phyloP scores from a whole-genome alignment of 1,284 basidiomycete genomes.

The Cutaneotrichosporon dermatis region DNA sequence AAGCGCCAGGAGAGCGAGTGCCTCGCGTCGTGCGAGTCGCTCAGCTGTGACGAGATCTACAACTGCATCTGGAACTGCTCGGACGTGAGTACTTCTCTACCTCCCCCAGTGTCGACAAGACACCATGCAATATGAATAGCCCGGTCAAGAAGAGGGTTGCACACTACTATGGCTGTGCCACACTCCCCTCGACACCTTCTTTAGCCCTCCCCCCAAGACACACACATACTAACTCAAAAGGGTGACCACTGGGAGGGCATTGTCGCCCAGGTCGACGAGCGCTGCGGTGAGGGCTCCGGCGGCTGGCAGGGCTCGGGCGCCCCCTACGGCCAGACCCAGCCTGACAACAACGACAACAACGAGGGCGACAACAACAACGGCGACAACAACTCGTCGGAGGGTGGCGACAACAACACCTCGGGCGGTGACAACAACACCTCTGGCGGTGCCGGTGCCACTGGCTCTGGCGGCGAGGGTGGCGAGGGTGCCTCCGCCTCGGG shows the following conservation, averaged over 20 bases:
- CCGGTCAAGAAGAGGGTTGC: too few species aligned
- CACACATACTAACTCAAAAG: neutral
- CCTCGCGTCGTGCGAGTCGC: conserved; percentile 16
- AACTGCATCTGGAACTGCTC: conserved; percentile 18
- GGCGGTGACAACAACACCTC: conserved; percentile 4
- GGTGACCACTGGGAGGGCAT: conserved; percentile 9
- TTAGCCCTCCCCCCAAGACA: neutral
- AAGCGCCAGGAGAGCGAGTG: conserved; percentile 15
- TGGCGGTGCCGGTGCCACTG: too few species aligned
- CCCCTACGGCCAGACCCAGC: neutral
- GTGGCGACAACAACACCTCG: neutral
- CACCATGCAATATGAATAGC: neutral
- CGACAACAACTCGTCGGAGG: neutral
- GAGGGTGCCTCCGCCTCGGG: conserved; percentile 13
- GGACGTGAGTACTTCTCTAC: conserved; percentile 13
- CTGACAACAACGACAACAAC: neutral
- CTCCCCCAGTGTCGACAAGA: neutral
- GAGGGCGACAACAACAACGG: conserved; percentile 1
- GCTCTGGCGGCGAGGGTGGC: neutral
- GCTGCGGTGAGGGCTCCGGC: conserved; percentile 1
- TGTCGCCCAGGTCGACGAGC: neutral
- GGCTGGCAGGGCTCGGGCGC: neutral
- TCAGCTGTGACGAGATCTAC: conserved; percentile 11
- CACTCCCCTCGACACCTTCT: neutral
- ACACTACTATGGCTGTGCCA: too few species aligned